Evolutionary conservation across 305 asterid genomes (phyloP).

Genomic region (Solanum hybrid): DNA sequence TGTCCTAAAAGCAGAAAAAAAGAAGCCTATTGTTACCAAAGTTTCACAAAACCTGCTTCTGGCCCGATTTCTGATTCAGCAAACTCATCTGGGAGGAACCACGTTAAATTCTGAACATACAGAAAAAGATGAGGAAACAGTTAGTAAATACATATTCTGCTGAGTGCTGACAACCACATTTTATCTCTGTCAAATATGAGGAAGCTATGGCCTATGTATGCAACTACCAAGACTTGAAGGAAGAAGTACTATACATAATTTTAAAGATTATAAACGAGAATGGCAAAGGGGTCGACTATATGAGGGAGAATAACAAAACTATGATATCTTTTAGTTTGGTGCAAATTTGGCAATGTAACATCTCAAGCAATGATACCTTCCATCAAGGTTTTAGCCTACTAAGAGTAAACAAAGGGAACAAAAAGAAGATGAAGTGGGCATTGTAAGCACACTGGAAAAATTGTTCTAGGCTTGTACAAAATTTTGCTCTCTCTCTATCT

Average conservation of each 20-base stretch:
- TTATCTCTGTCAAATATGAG: background rate
- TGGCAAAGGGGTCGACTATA: background rate
- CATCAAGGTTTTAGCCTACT: background rate
- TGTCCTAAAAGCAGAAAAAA: slow-evolving; percentile 21
- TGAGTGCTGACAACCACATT: background rate
- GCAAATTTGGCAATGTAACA: background rate
- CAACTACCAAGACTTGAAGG: background rate
- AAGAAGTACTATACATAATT: too few relatives aligned
- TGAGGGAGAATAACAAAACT: background rate
- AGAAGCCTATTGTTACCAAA: slow-evolving; percentile 74
- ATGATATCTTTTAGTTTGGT: background rate
- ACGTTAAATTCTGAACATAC: slow-evolving; percentile 63
- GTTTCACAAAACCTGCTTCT: slow-evolving; percentile 95
- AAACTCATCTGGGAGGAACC: slow-evolving; percentile 94
- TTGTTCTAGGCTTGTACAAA: background rate
- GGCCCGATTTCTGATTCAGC: slow-evolving; percentile 94
- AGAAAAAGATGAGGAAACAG: slow-evolving; percentile 1
- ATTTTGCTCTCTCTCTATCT: background rate
- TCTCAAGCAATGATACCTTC: background rate
- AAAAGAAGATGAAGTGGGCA: background rate
- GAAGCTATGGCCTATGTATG: background rate
- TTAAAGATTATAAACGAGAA: background rate
- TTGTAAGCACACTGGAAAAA: background rate
- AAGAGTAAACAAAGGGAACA: background rate
- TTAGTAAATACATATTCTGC: background rate